Percentiles rank a stretch among this genome's conserved stretches.
These are phyloP conservation scores for Globisporangium nunn DNA, from an alignment of 352 stramenopile species.

Conservation along the genomic window DNA sequence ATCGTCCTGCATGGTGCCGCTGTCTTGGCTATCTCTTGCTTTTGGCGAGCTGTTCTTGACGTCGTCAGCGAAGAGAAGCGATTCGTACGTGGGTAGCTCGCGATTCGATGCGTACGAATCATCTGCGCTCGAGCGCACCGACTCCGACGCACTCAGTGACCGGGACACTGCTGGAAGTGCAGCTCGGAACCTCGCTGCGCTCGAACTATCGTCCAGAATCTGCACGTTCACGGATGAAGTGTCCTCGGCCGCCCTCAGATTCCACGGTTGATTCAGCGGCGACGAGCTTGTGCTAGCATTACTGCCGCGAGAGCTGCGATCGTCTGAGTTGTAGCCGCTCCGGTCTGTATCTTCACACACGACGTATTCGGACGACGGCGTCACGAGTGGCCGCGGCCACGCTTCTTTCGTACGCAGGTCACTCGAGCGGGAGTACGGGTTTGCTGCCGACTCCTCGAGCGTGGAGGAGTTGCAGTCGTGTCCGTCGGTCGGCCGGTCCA, in stretches of 20 bases:
- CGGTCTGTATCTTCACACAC: not conserved
- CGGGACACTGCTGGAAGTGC: not conserved
- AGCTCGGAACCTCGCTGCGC: not conserved
- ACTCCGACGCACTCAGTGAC: slow-evolving; percentile 4
- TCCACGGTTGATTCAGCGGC: slow-evolving; percentile 1
- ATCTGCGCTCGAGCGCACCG: slow-evolving; percentile 8
- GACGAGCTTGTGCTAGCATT: slow-evolving; percentile 1
- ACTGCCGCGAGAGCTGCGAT: not conserved
- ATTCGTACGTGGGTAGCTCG: slow-evolving; percentile 12
- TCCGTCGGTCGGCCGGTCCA: slow-evolving; percentile 14
- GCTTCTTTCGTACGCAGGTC: slow-evolving; percentile 8
- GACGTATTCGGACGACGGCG: slow-evolving; percentile 3
- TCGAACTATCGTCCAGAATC: not conserved
- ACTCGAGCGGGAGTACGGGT: slow-evolving; percentile 5
- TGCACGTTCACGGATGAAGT: slow-evolving; percentile 1
- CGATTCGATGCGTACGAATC: slow-evolving; percentile 28
- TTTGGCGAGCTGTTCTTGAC: not conserved
- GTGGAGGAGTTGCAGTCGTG: slow-evolving; percentile 10
- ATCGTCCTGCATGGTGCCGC: slow-evolving; percentile 16
- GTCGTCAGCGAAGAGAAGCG: slow-evolving; percentile 12
- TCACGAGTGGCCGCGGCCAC: slow-evolving; percentile 8
- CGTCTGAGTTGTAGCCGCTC: not conserved
- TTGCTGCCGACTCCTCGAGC: slow-evolving; percentile 7
- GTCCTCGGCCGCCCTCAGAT: not conserved
- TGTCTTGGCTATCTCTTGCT: slow-evolving; percentile 17